phyloP scores from a whole-genome alignment of 2,329 filamentous ascomycete species.

The Plectosphaerella sp. region DNA sequence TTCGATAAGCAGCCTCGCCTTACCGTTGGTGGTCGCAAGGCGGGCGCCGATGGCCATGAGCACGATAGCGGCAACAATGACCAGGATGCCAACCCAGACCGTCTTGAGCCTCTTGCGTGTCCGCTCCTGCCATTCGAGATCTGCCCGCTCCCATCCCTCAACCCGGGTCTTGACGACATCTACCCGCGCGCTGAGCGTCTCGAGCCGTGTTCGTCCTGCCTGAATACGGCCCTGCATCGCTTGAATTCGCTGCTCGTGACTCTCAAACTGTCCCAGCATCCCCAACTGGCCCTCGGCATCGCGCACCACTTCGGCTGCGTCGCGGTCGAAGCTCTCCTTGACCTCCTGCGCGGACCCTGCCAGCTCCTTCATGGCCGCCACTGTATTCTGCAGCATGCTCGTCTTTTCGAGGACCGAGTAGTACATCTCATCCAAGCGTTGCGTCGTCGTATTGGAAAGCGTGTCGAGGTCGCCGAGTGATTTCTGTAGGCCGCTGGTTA shows the following conservation, averaged over 20 bases:
- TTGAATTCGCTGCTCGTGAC: conserved; percentile 60
- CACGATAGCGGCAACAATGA: conserved; percentile 41
- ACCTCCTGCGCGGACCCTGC: conserved; percentile 55
- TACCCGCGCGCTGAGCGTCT: conserved; percentile 57
- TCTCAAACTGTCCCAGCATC: conserved; percentile 56
- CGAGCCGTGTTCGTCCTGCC: conserved; percentile 54
- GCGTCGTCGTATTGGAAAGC: conserved; percentile 58
- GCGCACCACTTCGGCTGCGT: conserved; percentile 52
- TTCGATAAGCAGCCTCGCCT: too few relatives aligned
- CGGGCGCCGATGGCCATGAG: conserved; percentile 35
- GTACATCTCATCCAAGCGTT: conserved; percentile 69
- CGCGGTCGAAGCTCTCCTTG: conserved; percentile 53
- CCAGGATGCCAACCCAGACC: conserved; percentile 56
- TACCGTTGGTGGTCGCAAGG: conserved; percentile 15
- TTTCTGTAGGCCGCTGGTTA: conserved; percentile 43
- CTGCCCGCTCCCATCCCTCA: conserved; percentile 62
- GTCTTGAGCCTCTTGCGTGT: conserved; percentile 59
- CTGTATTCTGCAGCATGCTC: conserved; percentile 57
- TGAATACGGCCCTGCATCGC: conserved; percentile 58
- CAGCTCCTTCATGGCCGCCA: conserved; percentile 63
- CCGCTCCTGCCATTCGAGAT: conserved; percentile 64
- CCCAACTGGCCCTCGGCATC: conserved; percentile 60
- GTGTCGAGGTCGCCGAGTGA: conserved; percentile 50
- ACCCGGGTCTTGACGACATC: conserved; percentile 60
- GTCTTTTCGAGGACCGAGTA: conserved; percentile 69